Evolutionary conservation across 176 grass and related monocot genomes (phyloP).

Genomic region (Panicum miliaceum): DNA sequence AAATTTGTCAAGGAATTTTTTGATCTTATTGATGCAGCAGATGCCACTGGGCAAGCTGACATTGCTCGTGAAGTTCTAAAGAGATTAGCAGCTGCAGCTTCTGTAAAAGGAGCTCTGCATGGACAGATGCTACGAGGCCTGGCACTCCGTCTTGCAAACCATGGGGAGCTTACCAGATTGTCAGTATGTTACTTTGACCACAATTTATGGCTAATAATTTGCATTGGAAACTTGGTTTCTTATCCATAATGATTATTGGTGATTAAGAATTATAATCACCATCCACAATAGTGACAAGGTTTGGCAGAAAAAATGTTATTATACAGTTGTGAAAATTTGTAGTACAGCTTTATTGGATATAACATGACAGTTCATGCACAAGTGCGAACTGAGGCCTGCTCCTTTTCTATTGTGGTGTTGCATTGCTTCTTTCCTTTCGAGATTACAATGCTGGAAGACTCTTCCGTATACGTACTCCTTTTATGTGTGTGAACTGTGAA

Average conservation of each 20-base stretch:
- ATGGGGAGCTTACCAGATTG: slow-evolving; percentile 96
- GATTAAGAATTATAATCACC: not conserved
- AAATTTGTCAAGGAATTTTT: slow-evolving; percentile 99
- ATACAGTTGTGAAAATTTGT: slow-evolving; percentile 10
- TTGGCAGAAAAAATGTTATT: not conserved
- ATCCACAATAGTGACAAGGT: not conserved
- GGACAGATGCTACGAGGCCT: slow-evolving; percentile 87
- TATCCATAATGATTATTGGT: not conserved
- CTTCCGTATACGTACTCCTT: not conserved
- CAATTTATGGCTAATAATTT: slow-evolving; percentile 27
- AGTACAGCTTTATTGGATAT: slow-evolving; percentile 23
- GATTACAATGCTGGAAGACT: not conserved
- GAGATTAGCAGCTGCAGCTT: slow-evolving; percentile 94
- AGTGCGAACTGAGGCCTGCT: not conserved
- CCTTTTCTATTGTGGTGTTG: slow-evolving; percentile 2
- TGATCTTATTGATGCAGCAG: slow-evolving; percentile 94
- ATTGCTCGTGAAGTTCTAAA: slow-evolving; percentile 95
- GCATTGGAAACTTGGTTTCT: slow-evolving; percentile 28
- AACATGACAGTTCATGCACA: slow-evolving; percentile 21
- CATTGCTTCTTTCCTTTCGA: not conserved
- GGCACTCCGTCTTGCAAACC: slow-evolving; percentile 92
- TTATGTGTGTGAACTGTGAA: not conserved
- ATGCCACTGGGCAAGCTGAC: slow-evolving; percentile 94
- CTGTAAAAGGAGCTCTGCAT: slow-evolving; percentile 94
- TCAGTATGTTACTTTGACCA: slow-evolving; percentile 67